Evolutionary conservation across 2,329 filamentous ascomycete genomes (phyloP), one percentile per base, ranked within the genome.

Genomic region (Aspergillus sp.): DNA sequence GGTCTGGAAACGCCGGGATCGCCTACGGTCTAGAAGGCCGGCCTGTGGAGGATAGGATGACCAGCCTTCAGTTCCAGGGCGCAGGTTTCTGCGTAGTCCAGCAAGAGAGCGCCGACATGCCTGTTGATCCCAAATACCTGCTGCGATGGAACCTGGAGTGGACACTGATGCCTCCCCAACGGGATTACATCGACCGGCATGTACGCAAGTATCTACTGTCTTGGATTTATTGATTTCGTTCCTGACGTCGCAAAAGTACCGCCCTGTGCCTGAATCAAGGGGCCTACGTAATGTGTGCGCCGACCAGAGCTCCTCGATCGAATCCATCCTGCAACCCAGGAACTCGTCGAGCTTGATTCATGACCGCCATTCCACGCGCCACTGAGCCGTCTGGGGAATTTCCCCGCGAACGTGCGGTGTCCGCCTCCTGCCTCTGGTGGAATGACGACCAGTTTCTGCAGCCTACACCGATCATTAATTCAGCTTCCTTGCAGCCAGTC

Each of bases 41-140:
- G n/a, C 7, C 25, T 29, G 25, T 29, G 7, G 9, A 29, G 5
- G n/a, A n/a, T n/a, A n/a, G 25, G 25, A 29, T 29, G 25, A n/a
- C n/a, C n/a, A n/a, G n/a, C n/a, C n/a, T n/a, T n/a, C n/a, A 21
- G 21, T 36, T 47, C 25, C 25, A 47, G 44, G 14, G 14, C 17
- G 21, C n/a, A 23, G 21, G 25, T 31, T 4, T n/a, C 11, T 13
- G 13, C 13, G 20, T 16, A 25, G 34, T 45, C 38, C 44, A 38
- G 32, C 38, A 43, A 52, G 25, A 47, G 34, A 48, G 14, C 31
- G 44, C 45, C 20, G 38, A 45, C 50, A 53, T 49, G 21, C 46
- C 45, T 38, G 46, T 20, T 11, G 41, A 16, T 52, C 52, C 49
- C 49, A 48, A 40, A 51, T 51, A 54, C 49, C 52, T 43, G 52